These are phyloP conservation scores for Pavlovales sp. DNA, from an alignment of 208 protist genomes.

Conservation along the genomic window DNA sequence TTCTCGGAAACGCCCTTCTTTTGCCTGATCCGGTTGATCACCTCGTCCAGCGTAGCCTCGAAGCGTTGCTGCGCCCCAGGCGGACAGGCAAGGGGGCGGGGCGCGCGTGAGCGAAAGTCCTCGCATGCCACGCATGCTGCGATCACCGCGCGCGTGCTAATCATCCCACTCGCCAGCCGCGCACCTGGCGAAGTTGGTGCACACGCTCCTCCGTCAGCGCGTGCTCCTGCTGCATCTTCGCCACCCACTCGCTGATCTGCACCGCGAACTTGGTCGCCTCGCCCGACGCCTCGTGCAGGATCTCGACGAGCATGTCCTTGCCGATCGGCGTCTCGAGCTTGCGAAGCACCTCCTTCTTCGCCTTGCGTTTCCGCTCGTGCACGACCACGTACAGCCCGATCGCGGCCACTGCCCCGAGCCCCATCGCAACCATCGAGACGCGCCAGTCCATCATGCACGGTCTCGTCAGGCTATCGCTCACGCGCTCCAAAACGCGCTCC, in stretches of 20 bases:
- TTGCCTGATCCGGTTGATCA: constrained; percentile 7
- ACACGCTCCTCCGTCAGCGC: constrained; percentile 2
- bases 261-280: not conserved
- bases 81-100: not conserved
- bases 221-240: constrained; percentile 2
- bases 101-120: too few relatives aligned
- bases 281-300: constrained; percentile 13
- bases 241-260: not conserved
- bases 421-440: too few relatives aligned
- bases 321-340: not conserved
- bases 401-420: not conserved
- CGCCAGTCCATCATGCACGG: too few relatives aligned
- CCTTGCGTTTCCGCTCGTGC: constrained; percentile 14
- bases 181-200: not conserved
- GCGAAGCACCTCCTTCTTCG: not conserved
- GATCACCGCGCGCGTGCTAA: too few relatives aligned
- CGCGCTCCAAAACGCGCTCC: too few relatives aligned
- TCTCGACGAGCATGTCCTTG: constrained; percentile 30
- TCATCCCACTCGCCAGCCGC: too few relatives aligned
- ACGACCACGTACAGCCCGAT: not conserved
- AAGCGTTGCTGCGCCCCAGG: constrained; percentile 26
- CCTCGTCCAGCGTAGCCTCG: constrained; percentile 22
- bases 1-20: constrained; percentile 19
- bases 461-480: too few relatives aligned
- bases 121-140: too few relatives aligned